Evolutionary conservation across 2,329 filamentous ascomycete genomes (phyloP).

Genomic region (Cyphellophora europaea): DNA sequence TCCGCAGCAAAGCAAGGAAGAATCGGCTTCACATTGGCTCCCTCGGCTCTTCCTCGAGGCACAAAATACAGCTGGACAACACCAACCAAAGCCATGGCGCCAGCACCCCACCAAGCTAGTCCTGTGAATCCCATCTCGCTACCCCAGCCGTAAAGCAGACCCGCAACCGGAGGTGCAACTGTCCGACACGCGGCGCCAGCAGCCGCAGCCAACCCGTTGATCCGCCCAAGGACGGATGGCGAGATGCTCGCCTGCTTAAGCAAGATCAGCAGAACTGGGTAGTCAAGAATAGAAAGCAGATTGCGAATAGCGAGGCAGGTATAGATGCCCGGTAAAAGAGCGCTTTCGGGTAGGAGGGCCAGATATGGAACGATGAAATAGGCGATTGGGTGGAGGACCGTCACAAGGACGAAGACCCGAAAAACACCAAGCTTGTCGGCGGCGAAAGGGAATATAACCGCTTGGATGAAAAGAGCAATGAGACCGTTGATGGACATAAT

Average conservation of each 20-base stretch:
- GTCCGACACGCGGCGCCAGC: slow-evolving; percentile 64
- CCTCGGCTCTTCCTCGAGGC: slow-evolving; percentile 36
- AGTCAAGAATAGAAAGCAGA: slow-evolving; percentile 58
- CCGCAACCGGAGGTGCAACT: slow-evolving; percentile 58
- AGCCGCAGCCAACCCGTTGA: slow-evolving; percentile 64
- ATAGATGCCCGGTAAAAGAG: slow-evolving; percentile 56
- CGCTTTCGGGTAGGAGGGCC: slow-evolving; percentile 43
- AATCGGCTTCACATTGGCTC: slow-evolving; percentile 27
- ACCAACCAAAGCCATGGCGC: slow-evolving; percentile 46
- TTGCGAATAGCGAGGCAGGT: slow-evolving; percentile 56
- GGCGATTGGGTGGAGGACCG: slow-evolving; percentile 55
- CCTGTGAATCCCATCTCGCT: slow-evolving; percentile 48
- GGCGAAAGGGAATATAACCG: slow-evolving; percentile 57
- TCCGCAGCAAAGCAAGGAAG: slow-evolving; percentile 20
- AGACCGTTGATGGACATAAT: slow-evolving; percentile 62
- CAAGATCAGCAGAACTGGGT: slow-evolving; percentile 60
- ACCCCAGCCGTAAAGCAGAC: slow-evolving; percentile 56
- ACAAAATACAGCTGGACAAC: slow-evolving; percentile 49
- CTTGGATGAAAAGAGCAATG: slow-evolving; percentile 65
- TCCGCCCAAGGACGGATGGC: slow-evolving; percentile 54
- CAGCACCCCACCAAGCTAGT: slow-evolving; percentile 55
- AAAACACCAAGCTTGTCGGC: slow-evolving; percentile 58
- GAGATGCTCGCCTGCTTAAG: slow-evolving; percentile 63
- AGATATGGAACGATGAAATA: slow-evolving; percentile 64
- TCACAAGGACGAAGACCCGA: slow-evolving; percentile 56